Base-by-base conservation (phyloP, 352 stramenopile genomes). In the Globisporangium iwayamae region DNA sequence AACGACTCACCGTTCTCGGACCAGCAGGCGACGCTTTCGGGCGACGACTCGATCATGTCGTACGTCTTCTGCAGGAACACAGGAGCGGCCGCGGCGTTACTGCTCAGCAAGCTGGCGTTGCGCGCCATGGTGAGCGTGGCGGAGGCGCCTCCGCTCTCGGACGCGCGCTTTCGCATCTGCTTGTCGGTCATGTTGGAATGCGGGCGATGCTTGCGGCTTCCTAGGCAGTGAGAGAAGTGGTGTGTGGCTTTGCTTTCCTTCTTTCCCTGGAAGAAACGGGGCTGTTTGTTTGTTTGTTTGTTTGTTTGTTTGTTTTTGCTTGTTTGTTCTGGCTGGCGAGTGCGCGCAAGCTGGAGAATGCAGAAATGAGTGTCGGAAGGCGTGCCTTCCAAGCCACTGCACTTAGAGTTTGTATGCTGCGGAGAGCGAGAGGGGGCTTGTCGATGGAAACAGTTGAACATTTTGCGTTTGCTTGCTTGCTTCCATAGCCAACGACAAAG, bases 11-110 rank as follows among this genome's bases (percentile, higher is more conserved):
- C 91, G 51, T 68, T 74, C 36, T 91, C 79, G 50, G 78, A 81
- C 91, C 91, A 98, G 57, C 74, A 82, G 32, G 90, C 90, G 28
- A 97, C 78, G 25, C 75, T 55, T 7, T 69, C 53, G 11, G 90
- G 79, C 48, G 87, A 96, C 66, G 85, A 94, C 71, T 97, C 88
- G 65, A 98, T 96, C 83, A 98, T 96, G 63, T 96, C 87, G 73
- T 96, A 98, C 22, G 91, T 97, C 77, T 98, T 98, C 60, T 96
- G 85, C 9, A 98, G 74, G 66, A 98, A 98, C 53, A 93, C 81
- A 16, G 92, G 84, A 57, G 86, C 76, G 2, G 60, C 62, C 50
- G 25, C 41, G 47, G 41, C 58, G 55, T 52, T 69, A 54, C 41
- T 39, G 52, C 52, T 55, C 32, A 61, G 39, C 39, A 67, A n/a